Evolutionary conservation across 1,284 basidiomycete genomes (phyloP), one percentile per base, ranked within the genome.

Genomic region (Irpex sp.): DNA sequence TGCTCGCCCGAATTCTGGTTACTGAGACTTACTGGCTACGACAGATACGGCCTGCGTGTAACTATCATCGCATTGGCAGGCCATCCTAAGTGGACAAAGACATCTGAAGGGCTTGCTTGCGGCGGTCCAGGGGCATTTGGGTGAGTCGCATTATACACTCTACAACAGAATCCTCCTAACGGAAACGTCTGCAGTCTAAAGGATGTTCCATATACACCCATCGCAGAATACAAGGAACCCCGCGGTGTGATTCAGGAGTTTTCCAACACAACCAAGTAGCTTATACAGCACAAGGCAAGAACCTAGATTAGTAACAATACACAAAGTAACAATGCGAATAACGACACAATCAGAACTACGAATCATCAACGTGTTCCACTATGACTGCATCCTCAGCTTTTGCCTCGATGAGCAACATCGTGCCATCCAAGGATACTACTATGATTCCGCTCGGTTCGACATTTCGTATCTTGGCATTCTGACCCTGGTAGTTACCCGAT

Each of bases 1-100:
- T 26, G 26, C 26, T 26, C 26, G 4, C 4, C 26, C 26, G 26
- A 26, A 26, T 3, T 26, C 4, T 3, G 4, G 26, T 26, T 26
- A 26, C 26, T 26, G 26, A 26, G 26, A 26, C 26, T 21, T 46
- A 9, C 17, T 46, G 57, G 80, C 79, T 68, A 15, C 33, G 8
- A 13, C 6, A 80, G 79, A 63, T 86, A 85, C 66, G 85, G 86
- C 8, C 71, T 85, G 49, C 78, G 83, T 36, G 85, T 85, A 7
- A 74, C 82, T 9, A 83, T 87, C 56, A 73, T 87, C 53, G 86
- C 82, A 9, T 76, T 87, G 37, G 82, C 83, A 19, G 83, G 80
- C 6, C 79, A 83, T 13, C 83, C 85, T 15, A 81, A 81, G 59
- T 87, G 86, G 85, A 85, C 84, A 8, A 67, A 72, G 19, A 79